Percentiles rank a stretch among this genome's conserved stretches.
These are phyloP conservation scores for Lanzia echinophila DNA, from an alignment of 2,329 filamentous ascomycete species.

Conservation along the genomic window DNA sequence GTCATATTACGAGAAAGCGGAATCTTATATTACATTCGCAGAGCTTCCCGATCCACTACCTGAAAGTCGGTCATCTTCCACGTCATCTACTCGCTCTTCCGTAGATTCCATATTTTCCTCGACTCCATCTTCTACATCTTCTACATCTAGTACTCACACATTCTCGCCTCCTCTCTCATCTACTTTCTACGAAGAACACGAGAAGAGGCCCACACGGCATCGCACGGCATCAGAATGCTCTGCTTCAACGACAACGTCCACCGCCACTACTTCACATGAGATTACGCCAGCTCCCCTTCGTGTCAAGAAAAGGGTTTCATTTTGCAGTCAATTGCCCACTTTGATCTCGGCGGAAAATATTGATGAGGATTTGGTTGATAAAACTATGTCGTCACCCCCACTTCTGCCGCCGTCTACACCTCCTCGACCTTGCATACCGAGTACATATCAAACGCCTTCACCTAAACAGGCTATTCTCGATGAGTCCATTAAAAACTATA, in stretches of 20 bases:
- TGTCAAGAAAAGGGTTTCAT: constrained; percentile 28
- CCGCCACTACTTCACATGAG: neutral
- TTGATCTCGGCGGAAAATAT: neutral
- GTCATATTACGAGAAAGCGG: constrained; percentile 22
- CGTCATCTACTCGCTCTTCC: constrained; percentile 23
- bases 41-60: constrained; percentile 13
- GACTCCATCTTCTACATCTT: constrained; percentile 15
- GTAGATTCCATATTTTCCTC: constrained; percentile 26
- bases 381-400: neutral
- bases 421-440: neutral
- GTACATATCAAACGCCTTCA: neutral
- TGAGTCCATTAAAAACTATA: neutral
- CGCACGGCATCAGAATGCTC: constrained; percentile 6
- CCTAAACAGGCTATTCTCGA: neutral
- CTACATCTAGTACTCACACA: constrained; percentile 9
- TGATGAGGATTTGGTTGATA: neutral
- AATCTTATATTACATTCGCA: constrained; percentile 20
- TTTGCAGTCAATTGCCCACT: constrained; percentile 8
- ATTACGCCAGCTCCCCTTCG: constrained; percentile 13
- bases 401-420: neutral
- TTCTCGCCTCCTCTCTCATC: constrained; percentile 13
- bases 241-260: neutral
- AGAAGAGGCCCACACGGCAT: constrained; percentile 3
- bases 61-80: constrained; percentile 6
- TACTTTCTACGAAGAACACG: constrained; percentile 10